Base-by-base conservation (phyloP, 345 rosid species). In the Acer yangbiense region DNA sequence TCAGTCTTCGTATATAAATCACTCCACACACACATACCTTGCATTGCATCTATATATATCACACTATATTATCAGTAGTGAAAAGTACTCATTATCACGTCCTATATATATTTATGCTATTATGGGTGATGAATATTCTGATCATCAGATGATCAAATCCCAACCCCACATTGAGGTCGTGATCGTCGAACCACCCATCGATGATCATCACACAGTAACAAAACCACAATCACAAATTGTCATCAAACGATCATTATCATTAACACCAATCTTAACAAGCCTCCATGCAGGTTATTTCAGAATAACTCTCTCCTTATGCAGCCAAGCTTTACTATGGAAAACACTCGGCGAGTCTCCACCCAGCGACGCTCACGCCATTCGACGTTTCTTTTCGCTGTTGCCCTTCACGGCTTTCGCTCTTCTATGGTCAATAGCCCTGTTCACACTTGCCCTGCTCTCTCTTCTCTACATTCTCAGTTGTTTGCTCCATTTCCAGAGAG, bases 291-390 rank as follows among this genome's bases (percentile, higher is more conserved):
- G 92, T 14, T 84, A 84, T 68, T 89, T 89, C 79, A 81, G 92
- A 73, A 86, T 89, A 78, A 83, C 87, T 65, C 87, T 89, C 32
- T 89, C 92, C 20, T 58, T 89, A 0, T 80, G 87, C 78, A 83
- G 88, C 85, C 92, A 89, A 73, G 87, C 90, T 67, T 62, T 87
- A n/a, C 67, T 89, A 2, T 89, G 92, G 92, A 89, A 86, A 79
- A 75, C 69, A 78, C 74, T 86, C 41, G 89, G 83, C 64, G 76
- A 77, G 78, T 17, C 67, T 73, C 76, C 79, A 14, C 6, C 77
- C 10, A 74, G 50, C 2, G 25, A 81, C 76, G 58, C 77, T 32
- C 86, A 80, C 57, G 60, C 61, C 58, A 10, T 89, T 78, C 71
- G 80, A 29, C 83, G 74, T 65, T 2, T 85, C 57, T 77, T 74